Evolutionary conservation across 768 basidiomycete species (phyloP), one percentile per base, ranked within the genome.

Genomic region (Exsudoporus frostii): DNA sequence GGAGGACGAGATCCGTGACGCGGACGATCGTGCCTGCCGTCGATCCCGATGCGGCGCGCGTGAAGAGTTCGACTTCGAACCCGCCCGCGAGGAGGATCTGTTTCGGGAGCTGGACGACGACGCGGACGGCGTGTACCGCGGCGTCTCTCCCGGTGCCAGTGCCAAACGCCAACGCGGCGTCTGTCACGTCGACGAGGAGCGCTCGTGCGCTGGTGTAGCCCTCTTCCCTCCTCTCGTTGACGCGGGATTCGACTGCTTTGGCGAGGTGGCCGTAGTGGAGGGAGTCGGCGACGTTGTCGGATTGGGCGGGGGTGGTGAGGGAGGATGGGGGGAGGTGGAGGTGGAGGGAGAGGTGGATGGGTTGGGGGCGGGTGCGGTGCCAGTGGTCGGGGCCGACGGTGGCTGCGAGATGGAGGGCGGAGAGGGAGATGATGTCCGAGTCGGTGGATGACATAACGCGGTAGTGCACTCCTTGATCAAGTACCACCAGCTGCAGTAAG

Each of bases 261-360:
- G 78, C 71, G 27, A 89, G 75, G 25, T 79, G 73, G 5, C 84
- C 83, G 61, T 90, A 89, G 66, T 89, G 80, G 7, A 90, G 69
- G 0, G 83, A 82, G 52, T 84, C 75, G 0, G 65, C 52, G 15
- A 87, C 79, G 56, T 81, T 65, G 65, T 86, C 84, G 0, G 76
- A 72, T 24, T 58, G 46, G 0, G 77, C 83, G 0, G 83, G 75
- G 0, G 59, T 45, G 11, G 74, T 56, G 51, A 89, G 73, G 55
- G 74, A 77, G 2, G 68, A 61, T 0, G 70, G 65, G 19, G 62
- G 42, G 2, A 83, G 71, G 50, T 80, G 73, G 48, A 79, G 62
- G 9, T 62, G 59, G 29, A 88, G 63, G 10, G 75, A 75, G 59
- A 86, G 64, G 14, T 74, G 63, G 50, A 85, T 71, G 0, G 81